Conservation (phyloP, 2,329 filamentous ascomycete genomes). For the Fusarium virguliforme region DNA sequence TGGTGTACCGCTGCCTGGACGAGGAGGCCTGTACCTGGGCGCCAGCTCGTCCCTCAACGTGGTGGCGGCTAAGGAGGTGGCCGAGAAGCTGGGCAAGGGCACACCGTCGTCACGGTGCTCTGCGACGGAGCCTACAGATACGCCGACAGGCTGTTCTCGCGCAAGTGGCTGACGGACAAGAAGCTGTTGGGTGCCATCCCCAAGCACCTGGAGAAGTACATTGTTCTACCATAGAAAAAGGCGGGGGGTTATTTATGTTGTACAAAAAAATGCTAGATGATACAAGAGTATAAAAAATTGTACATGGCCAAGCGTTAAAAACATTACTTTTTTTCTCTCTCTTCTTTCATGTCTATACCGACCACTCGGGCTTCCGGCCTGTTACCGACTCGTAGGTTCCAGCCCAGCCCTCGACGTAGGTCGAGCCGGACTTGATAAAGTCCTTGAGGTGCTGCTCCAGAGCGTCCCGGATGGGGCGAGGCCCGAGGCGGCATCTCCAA, state of each 20-base stretch:
- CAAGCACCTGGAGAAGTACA: constrained; percentile 90
- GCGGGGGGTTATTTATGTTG: constrained; percentile 37
- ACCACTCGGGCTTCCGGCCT: constrained; percentile 53
- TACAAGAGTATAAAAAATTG: constrained; percentile 44
- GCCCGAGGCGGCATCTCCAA: constrained; percentile 51
- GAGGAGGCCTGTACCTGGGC: constrained; percentile 97
- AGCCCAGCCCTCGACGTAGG: constrained; percentile 42
- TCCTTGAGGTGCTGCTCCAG: constrained; percentile 58
- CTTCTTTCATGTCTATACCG: constrained; percentile 17
- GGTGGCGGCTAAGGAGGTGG: constrained; percentile 93
- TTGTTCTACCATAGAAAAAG: constrained; percentile 80
- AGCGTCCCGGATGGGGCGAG: constrained; percentile 59
- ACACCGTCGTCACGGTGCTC: constrained; percentile 93
- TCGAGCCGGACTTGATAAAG: constrained; percentile 44
- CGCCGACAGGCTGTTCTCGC: constrained; percentile 92
- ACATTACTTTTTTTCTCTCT: constrained; percentile 5
- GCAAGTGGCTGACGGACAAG: constrained; percentile 92
- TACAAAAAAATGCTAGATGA: constrained; percentile 50
- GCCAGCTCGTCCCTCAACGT: constrained; percentile 96
- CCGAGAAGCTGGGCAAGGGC: constrained; percentile 90
- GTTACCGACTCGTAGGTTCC: constrained; percentile 49
- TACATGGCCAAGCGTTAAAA: constrained; percentile 38
- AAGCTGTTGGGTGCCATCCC: constrained; percentile 86
- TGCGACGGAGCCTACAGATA: constrained; percentile 99
- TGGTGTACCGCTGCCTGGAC: constrained; percentile 97